A percentile compares a stretch with the other conserved stretches of the same genome.
Conservation (phyloP, 2,329 filamentous ascomycete genomes). For the Leptographium galeiforme region DNA sequence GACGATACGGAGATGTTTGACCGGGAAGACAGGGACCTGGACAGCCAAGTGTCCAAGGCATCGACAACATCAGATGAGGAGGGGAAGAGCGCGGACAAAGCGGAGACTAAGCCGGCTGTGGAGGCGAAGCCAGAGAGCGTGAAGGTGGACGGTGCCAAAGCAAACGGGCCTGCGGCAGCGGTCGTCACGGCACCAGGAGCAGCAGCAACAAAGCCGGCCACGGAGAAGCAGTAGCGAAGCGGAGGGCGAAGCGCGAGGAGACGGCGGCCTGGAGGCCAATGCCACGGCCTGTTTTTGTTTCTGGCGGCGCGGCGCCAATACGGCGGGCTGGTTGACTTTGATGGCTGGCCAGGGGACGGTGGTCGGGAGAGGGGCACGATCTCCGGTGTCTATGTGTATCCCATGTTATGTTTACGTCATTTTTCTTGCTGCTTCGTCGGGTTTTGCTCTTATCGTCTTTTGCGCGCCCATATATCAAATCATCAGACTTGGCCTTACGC, state of each 20-base stretch:
- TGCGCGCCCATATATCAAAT: slow-evolving; percentile 1
- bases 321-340: neutral
- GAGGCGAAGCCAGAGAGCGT: neutral
- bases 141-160: neutral
- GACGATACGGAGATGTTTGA: slow-evolving; percentile 93
- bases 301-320: neutral
- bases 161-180: no score
- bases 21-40: slow-evolving; percentile 76
- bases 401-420: slow-evolving; percentile 2
- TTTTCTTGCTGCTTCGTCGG: neutral
- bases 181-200: neutral
- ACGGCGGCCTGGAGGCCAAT: neutral
- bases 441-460: neutral
- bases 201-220: neutral
- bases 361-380: neutral
- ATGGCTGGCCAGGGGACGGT: neutral
- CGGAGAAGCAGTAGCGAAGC: neutral
- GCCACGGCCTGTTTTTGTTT: neutral
- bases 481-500: neutral
- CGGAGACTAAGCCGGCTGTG: neutral
- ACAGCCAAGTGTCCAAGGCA: slow-evolving; percentile 66
- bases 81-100: neutral
- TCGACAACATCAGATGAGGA: slow-evolving; percentile 15
- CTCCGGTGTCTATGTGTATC: slow-evolving; percentile 4
- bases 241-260: neutral